Percentiles rank a stretch among this genome's conserved stretches.
phyloP scores from a whole-genome alignment of 1,284 basidiomycete genomes.

The Leccinum angustisporum region DNA sequence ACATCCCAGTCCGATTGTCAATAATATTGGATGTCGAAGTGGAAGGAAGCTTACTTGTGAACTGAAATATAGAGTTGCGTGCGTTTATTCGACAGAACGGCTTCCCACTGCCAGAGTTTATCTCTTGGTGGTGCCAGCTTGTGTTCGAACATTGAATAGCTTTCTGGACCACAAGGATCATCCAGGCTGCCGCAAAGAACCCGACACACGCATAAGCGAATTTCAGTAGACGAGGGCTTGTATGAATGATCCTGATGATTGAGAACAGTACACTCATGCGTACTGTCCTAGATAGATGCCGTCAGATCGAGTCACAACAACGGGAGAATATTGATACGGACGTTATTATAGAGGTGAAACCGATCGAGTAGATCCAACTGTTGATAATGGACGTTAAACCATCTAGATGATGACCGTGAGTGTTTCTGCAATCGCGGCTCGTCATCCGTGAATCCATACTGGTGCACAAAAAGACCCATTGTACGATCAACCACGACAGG shows the following conservation, averaged over 20 bases:
- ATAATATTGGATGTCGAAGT: not conserved
- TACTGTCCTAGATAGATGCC: slow-evolving; percentile 5
- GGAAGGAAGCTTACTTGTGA: slow-evolving; percentile 10
- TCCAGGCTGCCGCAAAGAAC: slow-evolving; percentile 17
- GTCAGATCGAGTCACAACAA: not conserved
- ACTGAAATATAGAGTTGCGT: slow-evolving; percentile 9
- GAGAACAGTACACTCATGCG: slow-evolving; percentile 24
- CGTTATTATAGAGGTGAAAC: slow-evolving; percentile 15
- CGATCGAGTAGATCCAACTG: slow-evolving; percentile 12
- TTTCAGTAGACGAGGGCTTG: slow-evolving; percentile 11
- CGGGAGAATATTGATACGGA: not conserved
- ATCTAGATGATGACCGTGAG: slow-evolving; percentile 2
- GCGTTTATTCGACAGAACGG: slow-evolving; percentile 1
- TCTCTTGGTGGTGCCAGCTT: slow-evolving; percentile 14
- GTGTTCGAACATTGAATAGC: slow-evolving; percentile 13
- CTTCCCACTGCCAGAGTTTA: not conserved
- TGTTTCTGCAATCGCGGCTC: not conserved
- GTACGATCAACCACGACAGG: slow-evolving; percentile 9
- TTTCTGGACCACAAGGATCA: slow-evolving; percentile 13
- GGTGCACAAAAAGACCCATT: slow-evolving; percentile 12
- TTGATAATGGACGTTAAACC: slow-evolving; percentile 8
- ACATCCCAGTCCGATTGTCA: not conserved
- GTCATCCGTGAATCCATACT: slow-evolving; percentile 7
- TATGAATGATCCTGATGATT: slow-evolving; percentile 19
- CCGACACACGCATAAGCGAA: slow-evolving; percentile 12